Percentiles rank a stretch among this genome's conserved stretches.
phyloP scores from a whole-genome alignment of 192 early-diverging fungal species.

The Coemansia sp. region DNA sequence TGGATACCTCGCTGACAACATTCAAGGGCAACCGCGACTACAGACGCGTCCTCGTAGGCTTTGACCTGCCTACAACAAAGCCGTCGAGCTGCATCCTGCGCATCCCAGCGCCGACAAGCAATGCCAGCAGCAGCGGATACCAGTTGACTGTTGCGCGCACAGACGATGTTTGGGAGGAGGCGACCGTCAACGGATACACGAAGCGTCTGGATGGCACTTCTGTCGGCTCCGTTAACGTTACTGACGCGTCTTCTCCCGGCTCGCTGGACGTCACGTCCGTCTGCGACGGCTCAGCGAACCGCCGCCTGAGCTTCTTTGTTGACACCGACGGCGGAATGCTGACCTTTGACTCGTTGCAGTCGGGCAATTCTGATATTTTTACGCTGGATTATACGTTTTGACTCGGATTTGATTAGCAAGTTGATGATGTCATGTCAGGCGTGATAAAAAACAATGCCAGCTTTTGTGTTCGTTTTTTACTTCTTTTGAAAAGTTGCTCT shows the following conservation, averaged over 20 bases:
- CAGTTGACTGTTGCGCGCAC: conserved; percentile 31
- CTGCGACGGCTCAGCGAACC: conserved; percentile 24
- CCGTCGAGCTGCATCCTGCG: conserved; percentile 27
- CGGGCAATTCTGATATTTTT: too few relatives aligned
- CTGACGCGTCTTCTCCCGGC: conserved; percentile 2
- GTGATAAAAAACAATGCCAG: too few relatives aligned
- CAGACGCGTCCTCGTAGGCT: conserved; percentile 44
- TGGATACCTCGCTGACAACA: conserved; percentile 20
- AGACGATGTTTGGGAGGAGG: conserved; percentile 48
- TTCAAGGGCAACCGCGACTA: conserved; percentile 55
- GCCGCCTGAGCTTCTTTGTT: conserved; percentile 47
- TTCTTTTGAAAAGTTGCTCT: neutral
- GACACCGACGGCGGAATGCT: conserved; percentile 26
- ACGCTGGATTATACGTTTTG: too few relatives aligned
- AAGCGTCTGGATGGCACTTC: conserved; percentile 27
- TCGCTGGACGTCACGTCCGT: conserved; percentile 32
- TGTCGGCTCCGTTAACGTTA: conserved; percentile 11
- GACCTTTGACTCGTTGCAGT: conserved; percentile 40
- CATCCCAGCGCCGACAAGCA: conserved; percentile 27
- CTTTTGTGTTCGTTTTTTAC: neutral
- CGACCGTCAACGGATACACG: conserved; percentile 35
- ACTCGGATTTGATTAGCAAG: too few relatives aligned
- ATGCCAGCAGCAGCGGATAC: conserved; percentile 4
- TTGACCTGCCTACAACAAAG: conserved; percentile 36
- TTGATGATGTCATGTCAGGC: too few relatives aligned